Evolutionary conservation across 1,284 basidiomycete genomes (phyloP).

Genomic region (Pseudozyma sp.): DNA sequence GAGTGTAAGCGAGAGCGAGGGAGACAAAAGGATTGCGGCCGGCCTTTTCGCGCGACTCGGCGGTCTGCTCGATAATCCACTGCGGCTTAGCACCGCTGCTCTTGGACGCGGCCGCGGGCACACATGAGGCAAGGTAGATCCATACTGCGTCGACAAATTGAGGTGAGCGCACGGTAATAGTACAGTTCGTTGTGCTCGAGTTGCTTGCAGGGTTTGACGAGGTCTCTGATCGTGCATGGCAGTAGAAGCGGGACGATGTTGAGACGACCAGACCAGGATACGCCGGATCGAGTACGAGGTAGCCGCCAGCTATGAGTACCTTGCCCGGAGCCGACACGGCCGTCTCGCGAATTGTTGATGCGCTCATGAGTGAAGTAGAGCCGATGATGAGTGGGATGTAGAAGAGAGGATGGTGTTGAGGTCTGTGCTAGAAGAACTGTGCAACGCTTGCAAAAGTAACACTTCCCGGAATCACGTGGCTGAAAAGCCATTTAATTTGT

Average conservation of each 20-base stretch:
- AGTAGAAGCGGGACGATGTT: constrained; percentile 93
- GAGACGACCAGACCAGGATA: constrained; percentile 72
- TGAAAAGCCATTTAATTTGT: neutral
- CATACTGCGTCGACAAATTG: constrained; percentile 87
- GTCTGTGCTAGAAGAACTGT: constrained; percentile 14
- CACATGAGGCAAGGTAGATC: constrained; percentile 75
- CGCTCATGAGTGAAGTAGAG: constrained; percentile 11
- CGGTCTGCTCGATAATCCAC: constrained; percentile 49
- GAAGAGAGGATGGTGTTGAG: neutral
- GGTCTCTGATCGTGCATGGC: constrained; percentile 69
- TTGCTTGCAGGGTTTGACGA: neutral
- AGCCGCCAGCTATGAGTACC: constrained; percentile 77
- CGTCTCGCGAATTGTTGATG: constrained; percentile 16
- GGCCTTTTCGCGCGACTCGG: constrained; percentile 34
- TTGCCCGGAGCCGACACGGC: constrained; percentile 92
- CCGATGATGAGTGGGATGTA: neutral
- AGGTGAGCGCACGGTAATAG: constrained; percentile 83
- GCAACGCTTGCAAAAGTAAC: constrained; percentile 26
- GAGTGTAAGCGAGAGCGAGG: constrained; percentile 81
- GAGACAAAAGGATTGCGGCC: constrained; percentile 89
- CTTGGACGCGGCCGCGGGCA: constrained; percentile 5
- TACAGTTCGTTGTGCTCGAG: neutral
- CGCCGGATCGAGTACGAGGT: constrained; percentile 67
- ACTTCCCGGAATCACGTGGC: constrained; percentile 28
- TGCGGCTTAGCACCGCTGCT: constrained; percentile 7